A percentile compares a stretch with the other conserved stretches of the same genome.
These are phyloP conservation scores for Patellifolia procumbens DNA, from an alignment of 179 eudicot species.

Conservation along the genomic window DNA sequence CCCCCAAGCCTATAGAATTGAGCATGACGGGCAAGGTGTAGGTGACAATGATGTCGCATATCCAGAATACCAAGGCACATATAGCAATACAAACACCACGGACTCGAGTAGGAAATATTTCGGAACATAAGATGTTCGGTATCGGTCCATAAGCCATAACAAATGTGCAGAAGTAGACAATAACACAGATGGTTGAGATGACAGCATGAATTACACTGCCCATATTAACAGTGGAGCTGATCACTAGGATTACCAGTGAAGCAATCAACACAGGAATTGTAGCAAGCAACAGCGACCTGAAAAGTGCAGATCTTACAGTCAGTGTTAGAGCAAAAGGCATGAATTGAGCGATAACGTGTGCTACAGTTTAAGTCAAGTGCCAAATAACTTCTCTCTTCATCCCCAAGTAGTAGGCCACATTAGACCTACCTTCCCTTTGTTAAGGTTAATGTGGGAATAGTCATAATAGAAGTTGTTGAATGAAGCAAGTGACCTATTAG, in stretches of 20 bases:
- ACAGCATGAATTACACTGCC: constrained; percentile 53
- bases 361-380: too few relatives aligned
- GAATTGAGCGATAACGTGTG: background rate
- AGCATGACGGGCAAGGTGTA: constrained; percentile 76
- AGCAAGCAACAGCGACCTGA: constrained; percentile 66
- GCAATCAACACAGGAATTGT: constrained; percentile 69
- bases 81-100: constrained; percentile 87
- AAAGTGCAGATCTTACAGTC: background rate
- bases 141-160: constrained; percentile 83
- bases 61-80: constrained; percentile 75
- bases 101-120: constrained; percentile 81
- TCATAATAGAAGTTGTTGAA: too few relatives aligned
- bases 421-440: too few relatives aligned
- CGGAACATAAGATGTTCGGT: constrained; percentile 78
- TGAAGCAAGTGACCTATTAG: too few relatives aligned
- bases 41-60: constrained; percentile 74
- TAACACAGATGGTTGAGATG: constrained; percentile 61
- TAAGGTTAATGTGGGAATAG: too few relatives aligned
- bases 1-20: constrained; percentile 61
- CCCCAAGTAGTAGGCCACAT: too few relatives aligned
- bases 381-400: too few relatives aligned
- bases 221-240: constrained; percentile 42
- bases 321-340: background rate
- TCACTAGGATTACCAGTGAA: constrained; percentile 53
- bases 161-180: constrained; percentile 72